A percentile compares a stretch with the other conserved stretches of the same genome.
phyloP scores from a whole-genome alignment of 192 early-diverging fungal species.

The Thamnidium elegans region DNA sequence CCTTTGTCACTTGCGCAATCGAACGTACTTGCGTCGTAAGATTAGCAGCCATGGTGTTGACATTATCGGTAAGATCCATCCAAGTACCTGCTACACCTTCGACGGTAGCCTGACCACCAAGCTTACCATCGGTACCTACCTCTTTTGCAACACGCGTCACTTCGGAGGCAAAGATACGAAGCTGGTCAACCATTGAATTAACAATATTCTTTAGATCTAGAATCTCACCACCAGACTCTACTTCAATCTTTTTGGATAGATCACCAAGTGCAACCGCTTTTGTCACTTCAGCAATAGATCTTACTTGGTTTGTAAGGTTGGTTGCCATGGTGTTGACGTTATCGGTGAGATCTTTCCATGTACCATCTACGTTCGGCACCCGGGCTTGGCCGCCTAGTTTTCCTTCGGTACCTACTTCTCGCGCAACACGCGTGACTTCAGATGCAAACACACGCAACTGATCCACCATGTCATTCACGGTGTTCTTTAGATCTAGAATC shows the following conservation, averaged over 20 bases:
- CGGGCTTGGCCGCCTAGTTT: slow-evolving; percentile 60
- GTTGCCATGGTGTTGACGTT: slow-evolving; percentile 60
- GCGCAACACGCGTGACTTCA: slow-evolving; percentile 71
- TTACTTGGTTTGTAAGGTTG: slow-evolving; percentile 55
- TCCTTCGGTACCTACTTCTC: slow-evolving; percentile 72
- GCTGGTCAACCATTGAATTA: slow-evolving; percentile 67
- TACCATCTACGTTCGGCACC: slow-evolving; percentile 56
- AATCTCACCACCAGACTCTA: slow-evolving; percentile 64
- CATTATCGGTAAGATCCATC: slow-evolving; percentile 56
- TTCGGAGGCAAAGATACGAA: slow-evolving; percentile 59
- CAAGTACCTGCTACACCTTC: slow-evolving; percentile 57
- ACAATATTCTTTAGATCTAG: slow-evolving; percentile 64
- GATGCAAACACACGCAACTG: slow-evolving; percentile 50
- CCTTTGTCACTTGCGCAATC: slow-evolving; percentile 42
- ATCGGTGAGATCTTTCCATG: slow-evolving; percentile 62
- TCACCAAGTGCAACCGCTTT: slow-evolving; percentile 62
- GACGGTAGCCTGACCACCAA: slow-evolving; percentile 72
- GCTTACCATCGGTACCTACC: slow-evolving; percentile 60
- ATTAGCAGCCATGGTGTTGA: slow-evolving; percentile 61
- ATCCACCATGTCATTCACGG: slow-evolving; percentile 73
- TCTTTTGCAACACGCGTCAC: slow-evolving; percentile 61
- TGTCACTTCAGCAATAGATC: slow-evolving; percentile 59
- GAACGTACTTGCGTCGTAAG: slow-evolving; percentile 61
- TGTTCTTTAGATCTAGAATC: slow-evolving; percentile 67
- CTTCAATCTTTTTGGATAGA: slow-evolving; percentile 56